Conservation (phyloP, 257 asterid species). For the Sherardia arvensis region DNA sequence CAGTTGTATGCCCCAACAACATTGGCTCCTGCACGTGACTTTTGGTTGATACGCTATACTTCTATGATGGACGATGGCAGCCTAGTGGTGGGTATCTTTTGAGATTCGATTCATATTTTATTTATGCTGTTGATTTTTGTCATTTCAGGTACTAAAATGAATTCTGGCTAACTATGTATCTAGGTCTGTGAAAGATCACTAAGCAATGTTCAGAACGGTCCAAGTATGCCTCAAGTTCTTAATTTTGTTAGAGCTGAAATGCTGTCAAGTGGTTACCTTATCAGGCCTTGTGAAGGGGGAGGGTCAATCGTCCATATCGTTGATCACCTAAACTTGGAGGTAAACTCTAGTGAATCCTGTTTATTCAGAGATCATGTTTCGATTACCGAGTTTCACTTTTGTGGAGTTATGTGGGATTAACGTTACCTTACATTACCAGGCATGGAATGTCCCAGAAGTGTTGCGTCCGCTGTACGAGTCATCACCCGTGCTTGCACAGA, state of each 20-base stretch:
- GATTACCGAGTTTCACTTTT: background rate
- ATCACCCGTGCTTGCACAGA: conserved; percentile 69
- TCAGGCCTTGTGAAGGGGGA: conserved; percentile 91
- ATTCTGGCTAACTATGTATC: conserved; percentile 8
- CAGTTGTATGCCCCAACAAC: conserved; percentile 89
- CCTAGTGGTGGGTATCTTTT: conserved; percentile 47
- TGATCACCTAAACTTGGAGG: conserved; percentile 87
- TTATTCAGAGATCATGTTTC: background rate
- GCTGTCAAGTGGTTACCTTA: conserved; percentile 78
- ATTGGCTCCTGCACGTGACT: conserved; percentile 91
- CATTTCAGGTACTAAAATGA: background rate
- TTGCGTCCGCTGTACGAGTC: conserved; percentile 85
- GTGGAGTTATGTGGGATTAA: background rate
- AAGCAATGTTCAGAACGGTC: conserved; percentile 74
- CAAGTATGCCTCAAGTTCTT: conserved; percentile 76
- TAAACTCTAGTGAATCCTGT: conserved; percentile 9
- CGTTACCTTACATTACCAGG: conserved; percentile 23
- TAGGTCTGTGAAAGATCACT: conserved; percentile 91
- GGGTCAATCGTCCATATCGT: conserved; percentile 87
- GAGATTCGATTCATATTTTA: background rate
- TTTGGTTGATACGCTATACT: conserved; percentile 77
- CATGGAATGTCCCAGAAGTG: conserved; percentile 87
- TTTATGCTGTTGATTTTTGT: background rate
- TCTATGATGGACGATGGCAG: conserved; percentile 89
- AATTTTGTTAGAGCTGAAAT: conserved; percentile 84